These are phyloP conservation scores for Septoria linicola DNA, from an alignment of 2,329 filamentous ascomycete genomes.

Conservation along the genomic window DNA sequence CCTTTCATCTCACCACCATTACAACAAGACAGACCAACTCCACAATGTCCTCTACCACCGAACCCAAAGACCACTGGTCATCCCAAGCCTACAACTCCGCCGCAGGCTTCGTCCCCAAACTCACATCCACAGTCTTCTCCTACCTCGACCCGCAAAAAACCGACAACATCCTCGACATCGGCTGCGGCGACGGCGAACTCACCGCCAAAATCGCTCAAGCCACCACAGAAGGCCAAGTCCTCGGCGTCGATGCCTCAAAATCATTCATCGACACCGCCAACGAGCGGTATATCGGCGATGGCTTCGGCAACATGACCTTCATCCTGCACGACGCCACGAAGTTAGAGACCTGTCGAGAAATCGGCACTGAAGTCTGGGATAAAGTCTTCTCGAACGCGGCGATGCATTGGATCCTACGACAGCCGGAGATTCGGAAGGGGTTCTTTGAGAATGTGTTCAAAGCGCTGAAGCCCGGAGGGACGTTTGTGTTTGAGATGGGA, in stretches of 20 bases:
- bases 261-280: slow-evolving; percentile 44
- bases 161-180: slow-evolving; percentile 43
- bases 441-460: slow-evolving; percentile 57
- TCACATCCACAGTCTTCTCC: slow-evolving; percentile 41
- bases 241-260: slow-evolving; percentile 43
- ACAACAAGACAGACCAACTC: neutral
- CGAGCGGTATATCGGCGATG: slow-evolving; percentile 19
- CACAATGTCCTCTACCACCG: neutral
- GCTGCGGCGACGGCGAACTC: slow-evolving; percentile 43
- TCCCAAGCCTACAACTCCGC: slow-evolving; percentile 38
- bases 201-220: slow-evolving; percentile 41
- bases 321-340: slow-evolving; percentile 36
- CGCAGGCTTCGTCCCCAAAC: slow-evolving; percentile 44
- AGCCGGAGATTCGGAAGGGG: slow-evolving; percentile 42
- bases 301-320: slow-evolving; percentile 32
- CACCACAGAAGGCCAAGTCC: slow-evolving; percentile 31
- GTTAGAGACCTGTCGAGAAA: slow-evolving; percentile 25
- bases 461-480: slow-evolving; percentile 56
- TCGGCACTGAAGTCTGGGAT: slow-evolving; percentile 34
- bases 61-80: slow-evolving; percentile 36
- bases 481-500: slow-evolving; percentile 69
- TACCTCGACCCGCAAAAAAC: slow-evolving; percentile 39
- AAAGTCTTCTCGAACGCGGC: slow-evolving; percentile 48
- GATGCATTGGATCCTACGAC: slow-evolving; percentile 52
- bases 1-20: neutral